Base-by-base conservation (phyloP, 148 eudicot species). In the Talinum fruticosum region DNA sequence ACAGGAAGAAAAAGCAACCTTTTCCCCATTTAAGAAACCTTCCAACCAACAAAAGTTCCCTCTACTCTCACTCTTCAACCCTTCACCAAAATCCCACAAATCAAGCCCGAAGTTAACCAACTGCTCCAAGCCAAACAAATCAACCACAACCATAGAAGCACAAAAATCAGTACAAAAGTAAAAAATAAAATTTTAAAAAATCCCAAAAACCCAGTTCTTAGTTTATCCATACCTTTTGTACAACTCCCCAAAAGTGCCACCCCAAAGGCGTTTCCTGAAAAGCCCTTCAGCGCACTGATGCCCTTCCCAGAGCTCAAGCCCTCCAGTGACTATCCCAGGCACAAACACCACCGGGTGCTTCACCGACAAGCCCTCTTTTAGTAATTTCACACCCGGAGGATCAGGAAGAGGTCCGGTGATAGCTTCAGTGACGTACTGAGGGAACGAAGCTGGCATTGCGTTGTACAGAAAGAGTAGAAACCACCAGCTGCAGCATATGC, bases 221-320 rank as follows among this genome's bases (percentile, higher is more conserved):
- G 18, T 32, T 2, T 7, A 35, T 86, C 92, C 99, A 35, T 86
- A 95, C 99, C 99, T 90, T 75, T 87, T 95, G 73, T 92, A 95
- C 51, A 92, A 89, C 73, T 92, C 97, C 1, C 99, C 97, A 83
- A 95, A 95, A 4, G 99, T 95, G 6, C 97, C 99, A 32, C 96
- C 99, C 99, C 99, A 95, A 33, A 95, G 89, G 3, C 98, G 78
- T 77, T 91, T 94, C 61, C 97, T 71, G 70, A 94, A 94, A 72
- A 94, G 61, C 0, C 94, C 97, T 1, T 91, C 91, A 21, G 94
- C 96, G 78, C 99, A 96, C 24, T 86, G 85, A 44, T 93, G 91
- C 16, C 99, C 99, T 75, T 93, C 97, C 99, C 99, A 96, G 33
- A 96, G 76, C 88, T 96, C 99, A 15, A 96, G 88, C 53, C 99